Evolutionary conservation across 352 stramenopile species (phyloP), one percentile per base, ranked within the genome.

Genomic region (Phytophthora podocarpi): DNA sequence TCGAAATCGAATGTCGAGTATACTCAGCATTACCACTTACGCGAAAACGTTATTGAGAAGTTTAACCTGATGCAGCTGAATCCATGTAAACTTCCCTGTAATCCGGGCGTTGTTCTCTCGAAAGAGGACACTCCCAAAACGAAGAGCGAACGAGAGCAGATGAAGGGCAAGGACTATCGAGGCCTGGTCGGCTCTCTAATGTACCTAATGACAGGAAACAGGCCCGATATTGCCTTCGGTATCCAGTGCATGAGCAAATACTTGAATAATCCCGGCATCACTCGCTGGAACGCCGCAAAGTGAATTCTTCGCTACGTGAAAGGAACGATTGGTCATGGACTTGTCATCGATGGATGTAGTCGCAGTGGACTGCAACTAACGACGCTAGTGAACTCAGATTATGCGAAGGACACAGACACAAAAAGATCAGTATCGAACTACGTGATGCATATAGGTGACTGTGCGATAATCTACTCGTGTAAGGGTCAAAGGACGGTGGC

Each of bases 101-200:
- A 56, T 16, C 13, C 45, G 24, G 24, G n/a, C 13, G 28, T 27
- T 3, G 11, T 54, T 2, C 27, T 66, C 2, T 30, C 40, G 1
- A 48, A 60, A 37, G 27, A 37, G 12, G 31, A 50, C 7, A 32
- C 39, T 15, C 48, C 58, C 0, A 61, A 41, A 11, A 50, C n/a
- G 4, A 35, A 55, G 0, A 20, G 13, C 7, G 50, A 62, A 6
- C 42, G 30, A 1, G 51, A 27, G 16, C 34, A 52, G 6, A 58
- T 62, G 59, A 34, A 53, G 21, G n/a, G 9, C 16, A 62, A 57
- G n/a, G 27, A 52, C 16, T 67, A 62, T 31, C 34, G 59, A 42
- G 35, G 35, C 1, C 12, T 58, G 3, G 27, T 67, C 8, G 50
- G 59, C 15, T 46, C n/a, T 1, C 23, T 67, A 24, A 41, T 62